These are phyloP conservation scores for Sclerotinia glacialis DNA, from an alignment of 2,329 filamentous ascomycete genomes.

Conservation along the genomic window DNA sequence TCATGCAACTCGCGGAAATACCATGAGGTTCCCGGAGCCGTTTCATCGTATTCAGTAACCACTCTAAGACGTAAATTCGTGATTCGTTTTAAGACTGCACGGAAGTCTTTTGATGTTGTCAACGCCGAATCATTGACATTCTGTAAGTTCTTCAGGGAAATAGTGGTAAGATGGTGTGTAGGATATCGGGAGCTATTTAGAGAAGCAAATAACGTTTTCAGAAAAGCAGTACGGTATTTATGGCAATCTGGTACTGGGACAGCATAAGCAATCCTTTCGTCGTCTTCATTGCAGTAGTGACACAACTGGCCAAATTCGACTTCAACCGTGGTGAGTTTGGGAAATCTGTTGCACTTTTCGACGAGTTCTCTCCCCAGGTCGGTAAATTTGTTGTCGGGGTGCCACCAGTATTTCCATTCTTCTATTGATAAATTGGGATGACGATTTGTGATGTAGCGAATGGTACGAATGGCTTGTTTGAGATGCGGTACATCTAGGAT, in stretches of 20 bases:
- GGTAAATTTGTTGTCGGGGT: neutral
- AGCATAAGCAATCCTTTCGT: neutral
- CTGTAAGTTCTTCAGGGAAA: constrained; percentile 23
- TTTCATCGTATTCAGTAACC: neutral
- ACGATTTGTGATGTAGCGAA: neutral
- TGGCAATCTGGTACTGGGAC: constrained; percentile 6
- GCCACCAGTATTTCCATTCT: neutral
- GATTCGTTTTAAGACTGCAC: neutral
- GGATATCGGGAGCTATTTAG: constrained; percentile 15
- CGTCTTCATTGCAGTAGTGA: neutral
- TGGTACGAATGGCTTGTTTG: neutral
- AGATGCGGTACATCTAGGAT: neutral
- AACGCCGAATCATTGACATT: constrained; percentile 16
- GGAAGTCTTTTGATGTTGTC: constrained; percentile 4
- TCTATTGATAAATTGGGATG: constrained; percentile 4
- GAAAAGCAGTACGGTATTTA: constrained; percentile 12
- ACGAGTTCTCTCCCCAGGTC: neutral
- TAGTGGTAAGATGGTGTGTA: neutral
- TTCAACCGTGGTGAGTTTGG: constrained; percentile 14
- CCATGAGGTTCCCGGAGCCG: neutral
- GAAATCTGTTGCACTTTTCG: constrained; percentile 12
- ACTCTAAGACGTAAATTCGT: constrained; percentile 16
- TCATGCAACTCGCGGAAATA: neutral
- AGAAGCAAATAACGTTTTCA: constrained; percentile 7
- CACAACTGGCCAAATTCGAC: constrained; percentile 20